Percentiles rank a stretch among this genome's conserved stretches.
Conservation (phyloP, 179 eudicot species). For the Patellifolia procumbens region DNA sequence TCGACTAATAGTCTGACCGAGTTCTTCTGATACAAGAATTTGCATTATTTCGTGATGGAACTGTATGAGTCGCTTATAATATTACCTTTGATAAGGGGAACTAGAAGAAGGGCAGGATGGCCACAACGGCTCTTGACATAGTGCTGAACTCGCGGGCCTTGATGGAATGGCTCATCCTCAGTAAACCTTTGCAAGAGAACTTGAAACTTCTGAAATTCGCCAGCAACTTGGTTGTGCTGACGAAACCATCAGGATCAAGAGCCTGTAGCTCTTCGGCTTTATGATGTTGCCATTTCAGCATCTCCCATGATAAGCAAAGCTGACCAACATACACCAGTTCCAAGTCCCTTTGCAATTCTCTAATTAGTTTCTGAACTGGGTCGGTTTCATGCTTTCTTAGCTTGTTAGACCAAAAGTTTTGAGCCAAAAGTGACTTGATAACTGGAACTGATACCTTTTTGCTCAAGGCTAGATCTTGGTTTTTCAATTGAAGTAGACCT, state of each 20-base stretch:
- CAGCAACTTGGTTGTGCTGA: conserved; percentile 61
- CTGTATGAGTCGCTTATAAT: neutral
- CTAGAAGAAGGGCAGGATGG: conserved; percentile 58
- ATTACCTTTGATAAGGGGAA: conserved; percentile 77
- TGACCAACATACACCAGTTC: conserved; percentile 79
- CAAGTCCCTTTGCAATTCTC: conserved; percentile 56
- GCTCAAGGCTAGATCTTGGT: conserved; percentile 41
- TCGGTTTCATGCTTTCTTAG: conserved; percentile 55
- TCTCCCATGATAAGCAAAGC: conserved; percentile 85
- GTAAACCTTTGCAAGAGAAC: conserved; percentile 73
- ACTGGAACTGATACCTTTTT: conserved; percentile 47
- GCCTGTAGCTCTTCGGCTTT: conserved; percentile 56
- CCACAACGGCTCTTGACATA: conserved; percentile 58
- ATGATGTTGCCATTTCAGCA: conserved; percentile 66
- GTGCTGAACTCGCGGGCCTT: conserved; percentile 67
- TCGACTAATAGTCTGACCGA: too few species aligned
- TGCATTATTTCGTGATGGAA: too few species aligned
- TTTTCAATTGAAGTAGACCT: conserved; percentile 77
- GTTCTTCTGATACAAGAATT: too few species aligned
- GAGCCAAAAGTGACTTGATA: conserved; percentile 43
- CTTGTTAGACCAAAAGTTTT: conserved; percentile 53
- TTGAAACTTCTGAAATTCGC: conserved; percentile 80
- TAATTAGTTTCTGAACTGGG: conserved; percentile 50
- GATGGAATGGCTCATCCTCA: conserved; percentile 78
- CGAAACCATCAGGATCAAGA: conserved; percentile 47